Evolutionary conservation across 164 flowering plant species (phyloP), one percentile per base, ranked within the genome.

Genomic region (Vitis labrusca): DNA sequence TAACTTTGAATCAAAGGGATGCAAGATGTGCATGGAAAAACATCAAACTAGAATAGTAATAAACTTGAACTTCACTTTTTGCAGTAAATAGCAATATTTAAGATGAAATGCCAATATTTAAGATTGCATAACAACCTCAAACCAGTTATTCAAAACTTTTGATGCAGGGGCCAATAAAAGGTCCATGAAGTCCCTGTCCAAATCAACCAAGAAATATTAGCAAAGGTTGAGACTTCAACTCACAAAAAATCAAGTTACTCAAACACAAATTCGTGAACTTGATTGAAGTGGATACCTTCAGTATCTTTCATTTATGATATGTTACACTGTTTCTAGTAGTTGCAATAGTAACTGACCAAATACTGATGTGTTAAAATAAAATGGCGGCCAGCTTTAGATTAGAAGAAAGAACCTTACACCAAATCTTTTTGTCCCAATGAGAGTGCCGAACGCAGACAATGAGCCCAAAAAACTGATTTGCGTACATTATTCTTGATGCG

Each of bases 81-180:
- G 10, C 5, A 13, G 54, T 19, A 14, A 1, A 47, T n/a, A 1
- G 13, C 14, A 50, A 29, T 44, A 23, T 23, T 23, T 23, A 23
- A 23, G 10, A 12, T 19, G 32, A 51, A 19, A 57, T 14, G 72
- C 10, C 9, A 50, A 23, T 23, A 23, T 23, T 23, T 23, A 23
- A 75, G 71, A 74, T 70, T 47, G 63, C 48, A 63, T 59, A 50
- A 76, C 78, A 66, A 94, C 97, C 98, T 96, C 95, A 81, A 96
- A 96, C 99, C 99, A 96, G 73, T 87, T 91, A 81, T 95, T 88
- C 83, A 95, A 75, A 75, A 93, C 94, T 84, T 91, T 91, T 11
- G 99, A 96, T 59, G 99, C 91, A 10, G 99, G 99, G n/a, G 99
- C 84, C 65, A 93, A 50, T 67, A 96, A 76, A 66, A 96, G 97